phyloP scores from a whole-genome alignment of 768 basidiomycete genomes.

The Gautieria morchelliformis region DNA sequence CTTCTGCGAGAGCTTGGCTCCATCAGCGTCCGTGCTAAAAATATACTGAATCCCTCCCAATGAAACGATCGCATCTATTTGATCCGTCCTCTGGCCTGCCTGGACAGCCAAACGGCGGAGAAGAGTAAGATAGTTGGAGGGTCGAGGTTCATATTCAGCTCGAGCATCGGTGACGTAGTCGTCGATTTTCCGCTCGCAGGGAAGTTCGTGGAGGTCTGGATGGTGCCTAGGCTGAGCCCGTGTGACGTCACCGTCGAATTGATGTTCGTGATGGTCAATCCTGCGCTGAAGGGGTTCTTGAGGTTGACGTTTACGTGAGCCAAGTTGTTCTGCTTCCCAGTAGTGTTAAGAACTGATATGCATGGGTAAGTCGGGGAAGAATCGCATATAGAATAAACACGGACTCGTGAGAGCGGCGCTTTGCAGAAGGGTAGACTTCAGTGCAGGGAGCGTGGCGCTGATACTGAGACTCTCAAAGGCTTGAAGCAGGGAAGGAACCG shows the following conservation, averaged over 20 bases:
- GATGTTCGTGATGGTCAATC: constrained; percentile 48
- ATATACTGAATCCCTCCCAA: constrained; percentile 62
- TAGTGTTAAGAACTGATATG: constrained; percentile 40
- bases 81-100: constrained; percentile 48
- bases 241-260: constrained; percentile 50
- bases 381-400: constrained; percentile 2
- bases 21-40: constrained; percentile 22
- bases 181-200: constrained; percentile 40
- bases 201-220: constrained; percentile 44
- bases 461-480: constrained; percentile 56
- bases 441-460: constrained; percentile 46
- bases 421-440: constrained; percentile 46
- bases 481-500: constrained; percentile 43
- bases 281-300: constrained; percentile 57
- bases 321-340: constrained; percentile 54
- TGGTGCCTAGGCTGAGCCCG: constrained; percentile 54
- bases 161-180: constrained; percentile 46
- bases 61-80: constrained; percentile 55
- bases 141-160: constrained; percentile 59
- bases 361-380: neutral
- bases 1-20: constrained; percentile 16
- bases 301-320: constrained; percentile 55
- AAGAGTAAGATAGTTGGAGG: constrained; percentile 56
- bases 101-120: constrained; percentile 57
- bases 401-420: constrained; percentile 45